Percentiles rank a stretch among this genome's conserved stretches.
These are phyloP conservation scores for Botryotinia narcissicola DNA, from an alignment of 2,329 filamentous ascomycete species.

Conservation along the genomic window DNA sequence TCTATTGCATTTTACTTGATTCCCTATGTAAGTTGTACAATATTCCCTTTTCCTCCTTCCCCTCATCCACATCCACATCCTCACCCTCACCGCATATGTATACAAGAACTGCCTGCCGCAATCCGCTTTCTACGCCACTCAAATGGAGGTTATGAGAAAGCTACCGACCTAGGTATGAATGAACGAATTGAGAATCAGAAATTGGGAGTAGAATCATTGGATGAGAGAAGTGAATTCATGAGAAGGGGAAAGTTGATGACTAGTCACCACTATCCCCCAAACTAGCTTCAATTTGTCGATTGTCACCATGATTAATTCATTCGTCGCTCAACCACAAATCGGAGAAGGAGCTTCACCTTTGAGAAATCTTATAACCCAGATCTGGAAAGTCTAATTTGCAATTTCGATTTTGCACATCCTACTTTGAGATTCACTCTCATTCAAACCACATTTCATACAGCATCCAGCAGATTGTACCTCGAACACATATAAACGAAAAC, in stretches of 20 bases:
- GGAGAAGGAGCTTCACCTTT: neutral
- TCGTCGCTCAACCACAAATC: neutral
- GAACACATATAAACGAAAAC: neutral
- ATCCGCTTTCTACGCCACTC: neutral
- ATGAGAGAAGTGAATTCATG: neutral
- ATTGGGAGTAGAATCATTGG: neutral
- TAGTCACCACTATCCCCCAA: neutral
- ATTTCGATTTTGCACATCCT: neutral
- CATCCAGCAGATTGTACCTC: neutral
- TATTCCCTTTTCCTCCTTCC: neutral
- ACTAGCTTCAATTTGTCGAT: neutral
- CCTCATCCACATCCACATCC: neutral
- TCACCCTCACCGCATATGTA: conserved; percentile 1
- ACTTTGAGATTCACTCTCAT: conserved; percentile 10
- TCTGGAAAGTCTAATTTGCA: neutral
- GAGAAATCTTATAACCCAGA: neutral
- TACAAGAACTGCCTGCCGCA: conserved; percentile 16
- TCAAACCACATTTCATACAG: neutral
- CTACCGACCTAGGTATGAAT: neutral
- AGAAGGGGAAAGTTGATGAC: neutral
- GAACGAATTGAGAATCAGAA: neutral
- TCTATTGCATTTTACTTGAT: neutral
- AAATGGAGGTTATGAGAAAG: neutral
- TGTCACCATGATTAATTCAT: neutral
- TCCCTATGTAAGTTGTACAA: conserved; percentile 15